phyloP scores from a whole-genome alignment of 805 yeast species.

The Lachancea sp. region DNA sequence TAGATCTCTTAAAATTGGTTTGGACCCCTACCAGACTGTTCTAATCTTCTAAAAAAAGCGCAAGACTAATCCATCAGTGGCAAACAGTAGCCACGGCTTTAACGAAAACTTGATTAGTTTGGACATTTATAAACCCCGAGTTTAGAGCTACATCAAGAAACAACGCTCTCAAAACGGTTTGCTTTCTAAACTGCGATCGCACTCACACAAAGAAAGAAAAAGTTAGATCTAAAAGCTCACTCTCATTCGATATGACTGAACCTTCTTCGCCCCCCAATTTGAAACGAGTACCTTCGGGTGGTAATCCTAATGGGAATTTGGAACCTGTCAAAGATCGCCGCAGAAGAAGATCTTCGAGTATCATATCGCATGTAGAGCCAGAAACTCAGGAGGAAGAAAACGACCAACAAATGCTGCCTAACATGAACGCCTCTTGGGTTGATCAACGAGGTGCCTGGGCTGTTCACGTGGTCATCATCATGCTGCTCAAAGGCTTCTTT shows the following conservation, averaged over 20 bases:
- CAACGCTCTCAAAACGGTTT: no score
- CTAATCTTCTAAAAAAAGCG: no score
- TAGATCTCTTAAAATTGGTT: no score
- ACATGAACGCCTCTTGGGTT: constrained; percentile 94
- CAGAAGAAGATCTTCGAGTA: constrained; percentile 78
- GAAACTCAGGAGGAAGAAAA: constrained; percentile 87
- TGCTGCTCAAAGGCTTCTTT: constrained; percentile 65
- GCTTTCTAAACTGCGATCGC: no score
- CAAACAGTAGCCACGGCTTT: no score
- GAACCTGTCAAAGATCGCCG: constrained; percentile 35
- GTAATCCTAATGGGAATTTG: constrained; percentile 9
- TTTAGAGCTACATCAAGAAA: no score
- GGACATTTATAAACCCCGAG: no score
- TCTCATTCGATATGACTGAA: constrained; percentile 5
- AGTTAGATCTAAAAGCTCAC: no score
- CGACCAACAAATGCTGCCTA: constrained; percentile 84
- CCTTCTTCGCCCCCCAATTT: constrained; percentile 6
- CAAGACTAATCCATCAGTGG: no score
- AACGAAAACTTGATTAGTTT: no score
- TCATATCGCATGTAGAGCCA: constrained; percentile 87
- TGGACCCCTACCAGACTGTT: no score
- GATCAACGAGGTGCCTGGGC: constrained; percentile 95
- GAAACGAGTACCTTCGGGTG: constrained; percentile 30
- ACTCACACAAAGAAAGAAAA: no score
- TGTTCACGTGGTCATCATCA: constrained; percentile 78